Percentiles rank a stretch among this genome's conserved stretches.
Evolutionary conservation across 495 filamentous ascomycete genomes (phyloP).

Genomic region (Hypoxylon perforatum): DNA sequence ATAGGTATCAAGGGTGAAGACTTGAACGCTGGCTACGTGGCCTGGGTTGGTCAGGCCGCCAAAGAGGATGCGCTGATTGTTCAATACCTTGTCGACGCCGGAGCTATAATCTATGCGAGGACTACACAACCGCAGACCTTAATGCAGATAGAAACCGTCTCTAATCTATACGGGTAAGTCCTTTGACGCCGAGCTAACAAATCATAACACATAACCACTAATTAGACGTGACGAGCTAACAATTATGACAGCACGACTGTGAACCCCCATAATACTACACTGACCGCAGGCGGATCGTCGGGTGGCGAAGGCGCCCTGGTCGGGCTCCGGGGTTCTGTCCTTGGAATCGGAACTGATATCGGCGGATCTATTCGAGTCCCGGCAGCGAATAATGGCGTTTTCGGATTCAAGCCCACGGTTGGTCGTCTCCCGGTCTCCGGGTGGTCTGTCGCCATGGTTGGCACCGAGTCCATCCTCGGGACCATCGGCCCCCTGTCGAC

Average conservation of each 20-base stretch:
- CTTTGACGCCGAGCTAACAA: constrained; percentile 12
- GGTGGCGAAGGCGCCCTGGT: constrained; percentile 76
- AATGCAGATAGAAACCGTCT: constrained; percentile 70
- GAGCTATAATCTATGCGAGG: constrained; percentile 62
- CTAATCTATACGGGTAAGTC: constrained; percentile 66
- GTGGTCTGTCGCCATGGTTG: constrained; percentile 58
- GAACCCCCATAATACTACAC: constrained; percentile 65
- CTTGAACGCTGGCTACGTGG: constrained; percentile 59
- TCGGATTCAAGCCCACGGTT: constrained; percentile 71
- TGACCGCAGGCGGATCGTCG: constrained; percentile 71
- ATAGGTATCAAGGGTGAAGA: constrained; percentile 67
- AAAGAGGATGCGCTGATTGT: constrained; percentile 59
- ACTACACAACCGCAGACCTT: constrained; percentile 67
- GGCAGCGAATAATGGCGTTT: constrained; percentile 72
- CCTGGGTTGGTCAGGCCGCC: constrained; percentile 55
- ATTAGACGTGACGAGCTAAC: constrained; percentile 41
- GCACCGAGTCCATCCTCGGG: constrained; percentile 69
- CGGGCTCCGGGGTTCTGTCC: constrained; percentile 64
- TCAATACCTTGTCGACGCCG: constrained; percentile 57
- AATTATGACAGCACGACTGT: constrained; percentile 59
- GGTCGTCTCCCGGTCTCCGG: constrained; percentile 67
- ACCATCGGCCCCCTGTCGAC: constrained; percentile 72
- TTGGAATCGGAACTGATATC: constrained; percentile 78
- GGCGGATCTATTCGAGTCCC: constrained; percentile 75
- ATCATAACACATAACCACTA: constrained; percentile 1